phyloP scores from a whole-genome alignment of 306 rosid species.

The Prosopis cineraria region DNA sequence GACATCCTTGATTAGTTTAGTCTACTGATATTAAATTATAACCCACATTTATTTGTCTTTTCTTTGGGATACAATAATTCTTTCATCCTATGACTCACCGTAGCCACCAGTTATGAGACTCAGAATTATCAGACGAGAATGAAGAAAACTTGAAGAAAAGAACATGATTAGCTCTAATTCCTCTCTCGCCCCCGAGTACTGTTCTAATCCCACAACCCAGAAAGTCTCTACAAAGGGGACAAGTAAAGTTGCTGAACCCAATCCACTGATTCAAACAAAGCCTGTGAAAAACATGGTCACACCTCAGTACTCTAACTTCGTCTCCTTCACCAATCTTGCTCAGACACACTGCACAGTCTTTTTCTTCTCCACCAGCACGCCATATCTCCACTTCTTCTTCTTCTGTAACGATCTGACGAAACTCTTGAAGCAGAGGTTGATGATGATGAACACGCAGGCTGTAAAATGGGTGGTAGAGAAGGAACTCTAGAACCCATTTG shows the following conservation, averaged over 20 bases:
- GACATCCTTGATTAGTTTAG: too few relatives aligned
- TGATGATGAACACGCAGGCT: neutral
- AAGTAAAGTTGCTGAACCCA: slow-evolving; percentile 24
- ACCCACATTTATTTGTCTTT: too few relatives aligned
- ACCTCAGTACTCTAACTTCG: slow-evolving; percentile 48
- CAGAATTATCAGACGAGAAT: neutral
- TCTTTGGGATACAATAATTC: too few relatives aligned
- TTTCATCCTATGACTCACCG: slow-evolving; percentile 31
- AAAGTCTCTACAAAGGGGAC: slow-evolving; percentile 57
- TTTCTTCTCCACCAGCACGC: neutral
- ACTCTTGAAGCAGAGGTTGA: neutral
- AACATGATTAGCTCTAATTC: slow-evolving; percentile 34
- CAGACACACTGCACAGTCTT: slow-evolving; percentile 49
- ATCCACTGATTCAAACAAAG: slow-evolving; percentile 51
- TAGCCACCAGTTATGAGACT: slow-evolving; percentile 49
- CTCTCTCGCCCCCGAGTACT: neutral
- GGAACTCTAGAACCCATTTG: slow-evolving; percentile 35
- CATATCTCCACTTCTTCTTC: slow-evolving; percentile 1
- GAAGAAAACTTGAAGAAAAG: slow-evolving; percentile 35
- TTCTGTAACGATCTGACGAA: neutral
- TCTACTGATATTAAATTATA: too few relatives aligned
- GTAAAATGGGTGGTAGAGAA: slow-evolving; percentile 42
- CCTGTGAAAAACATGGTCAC: slow-evolving; percentile 44
- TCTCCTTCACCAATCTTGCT: slow-evolving; percentile 48
- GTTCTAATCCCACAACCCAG: slow-evolving; percentile 12